Evolutionary conservation across 768 basidiomycete genomes (phyloP), one percentile per base, ranked within the genome.

Genomic region (Bullera alba): DNA sequence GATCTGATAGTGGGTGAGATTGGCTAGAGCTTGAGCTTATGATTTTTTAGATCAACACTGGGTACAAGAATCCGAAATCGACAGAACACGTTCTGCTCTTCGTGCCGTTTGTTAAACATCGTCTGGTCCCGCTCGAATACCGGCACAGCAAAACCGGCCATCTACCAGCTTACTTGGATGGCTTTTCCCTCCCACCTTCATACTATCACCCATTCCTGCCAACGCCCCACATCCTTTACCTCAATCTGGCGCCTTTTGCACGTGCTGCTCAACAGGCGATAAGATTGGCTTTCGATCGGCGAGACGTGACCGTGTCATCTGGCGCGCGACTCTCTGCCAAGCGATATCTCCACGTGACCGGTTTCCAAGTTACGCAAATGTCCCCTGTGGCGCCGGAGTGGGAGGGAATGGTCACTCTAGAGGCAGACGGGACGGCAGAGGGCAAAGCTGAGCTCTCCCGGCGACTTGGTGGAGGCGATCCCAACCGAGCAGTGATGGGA

Each of bases 401-500:
- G 73, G 50, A 60, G 15, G 73, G 73, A 0, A 67, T 71, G 56
- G 63, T 74, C 1, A 61, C 65, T 10, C 56, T 74, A 22, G 73
- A 74, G 46, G 61, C 69, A 2, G 73, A 74, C 36, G 73, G 71
- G 4, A 74, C 73, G 8, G 63, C 63, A 10, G 73, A 74, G 46
- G 73, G 69, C 0, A 65, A 61, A 26, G 50, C 39, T 22, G 68
- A 67, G 29, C 43, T 74, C 21, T 63, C 70, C 39, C 28, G 42
- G n/a, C 47, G 71, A 7, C 41, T 73, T 3, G 57, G 61, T 1
- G 53, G 54, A 10, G 43, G 57, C 2, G 50, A 53, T 25, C 51
- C 56, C 15, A 41, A 42, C 1, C 51, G 39, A 17, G 58, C 56
- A 12, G 22, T 56, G 15, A 32, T 61, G 12, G 63, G 65, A n/a